A percentile compares a stretch with the other conserved stretches of the same genome.
Evolutionary conservation across 306 rosid genomes (phyloP).

Genomic region (Prosopis cineraria): DNA sequence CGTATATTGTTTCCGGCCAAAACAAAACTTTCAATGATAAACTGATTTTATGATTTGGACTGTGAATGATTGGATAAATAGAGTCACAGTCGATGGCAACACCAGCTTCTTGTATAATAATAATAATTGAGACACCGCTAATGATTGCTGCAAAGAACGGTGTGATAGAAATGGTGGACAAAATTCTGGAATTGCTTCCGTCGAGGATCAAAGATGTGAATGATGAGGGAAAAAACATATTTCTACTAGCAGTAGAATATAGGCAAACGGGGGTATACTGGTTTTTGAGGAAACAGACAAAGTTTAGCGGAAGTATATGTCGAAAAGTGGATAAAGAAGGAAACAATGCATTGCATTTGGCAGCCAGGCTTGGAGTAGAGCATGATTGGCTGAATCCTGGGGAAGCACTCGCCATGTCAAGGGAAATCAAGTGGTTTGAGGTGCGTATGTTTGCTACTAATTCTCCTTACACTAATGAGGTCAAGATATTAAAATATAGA

Average conservation of each 20-base stretch:
- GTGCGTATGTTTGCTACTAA: neutral
- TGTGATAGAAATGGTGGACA: neutral
- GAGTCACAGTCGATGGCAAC: neutral
- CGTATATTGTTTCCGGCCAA: too few species aligned
- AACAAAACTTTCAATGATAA: neutral
- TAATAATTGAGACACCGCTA: neutral
- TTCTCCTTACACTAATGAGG: neutral
- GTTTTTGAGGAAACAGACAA: neutral
- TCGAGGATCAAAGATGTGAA: neutral
- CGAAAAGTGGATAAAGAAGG: neutral
- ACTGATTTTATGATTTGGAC: neutral
- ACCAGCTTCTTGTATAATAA: neutral
- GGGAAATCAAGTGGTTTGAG: neutral
- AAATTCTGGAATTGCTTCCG: neutral
- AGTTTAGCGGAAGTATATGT: neutral
- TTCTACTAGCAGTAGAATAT: neutral
- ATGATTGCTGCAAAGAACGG: neutral
- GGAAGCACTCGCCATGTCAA: neutral
- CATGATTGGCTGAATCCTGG: neutral
- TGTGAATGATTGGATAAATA: neutral
- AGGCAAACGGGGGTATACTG: neutral
- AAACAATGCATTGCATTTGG: neutral
- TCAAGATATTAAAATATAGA: too few species aligned
- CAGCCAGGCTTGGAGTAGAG: neutral
- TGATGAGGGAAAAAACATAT: neutral